Evolutionary conservation across 345 rosid species (phyloP).

Genomic region (Crucihimalaya himalaica): DNA sequence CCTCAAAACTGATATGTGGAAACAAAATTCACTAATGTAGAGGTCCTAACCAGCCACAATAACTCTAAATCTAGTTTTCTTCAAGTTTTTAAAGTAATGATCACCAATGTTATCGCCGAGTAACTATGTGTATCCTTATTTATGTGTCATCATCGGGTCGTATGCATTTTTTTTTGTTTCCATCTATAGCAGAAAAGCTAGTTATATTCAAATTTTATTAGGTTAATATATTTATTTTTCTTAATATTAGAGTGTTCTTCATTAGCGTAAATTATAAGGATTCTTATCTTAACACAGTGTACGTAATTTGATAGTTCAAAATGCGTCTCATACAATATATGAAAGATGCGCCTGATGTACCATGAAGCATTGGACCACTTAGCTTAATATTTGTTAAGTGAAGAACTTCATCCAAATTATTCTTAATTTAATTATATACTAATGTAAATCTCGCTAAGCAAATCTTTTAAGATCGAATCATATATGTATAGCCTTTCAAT

Average conservation of each 20-base stretch:
- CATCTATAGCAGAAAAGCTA: too few species aligned
- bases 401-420: background rate
- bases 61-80: background rate
- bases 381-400: conserved; percentile 23
- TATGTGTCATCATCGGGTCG: background rate
- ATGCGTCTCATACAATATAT: conserved; percentile 6
- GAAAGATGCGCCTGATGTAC: conserved; percentile 9
- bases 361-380: conserved; percentile 24
- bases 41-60: background rate
- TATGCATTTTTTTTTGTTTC: too few species aligned
- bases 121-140: background rate
- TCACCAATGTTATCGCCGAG: background rate
- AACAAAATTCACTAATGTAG: background rate
- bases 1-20: background rate
- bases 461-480: conserved; percentile 38
- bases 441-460: conserved; percentile 1
- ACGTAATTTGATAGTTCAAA: background rate
- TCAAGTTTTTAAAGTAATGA: background rate
- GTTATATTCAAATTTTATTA: too few species aligned
- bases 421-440: conserved; percentile 14
- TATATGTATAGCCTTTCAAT: conserved; percentile 9
- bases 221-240: too few species aligned
- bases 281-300: background rate
- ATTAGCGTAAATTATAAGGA: background rate
- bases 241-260: background rate